Base-by-base conservation (phyloP, 2,329 filamentous ascomycete species). In the Diaporthe sp. region DNA sequence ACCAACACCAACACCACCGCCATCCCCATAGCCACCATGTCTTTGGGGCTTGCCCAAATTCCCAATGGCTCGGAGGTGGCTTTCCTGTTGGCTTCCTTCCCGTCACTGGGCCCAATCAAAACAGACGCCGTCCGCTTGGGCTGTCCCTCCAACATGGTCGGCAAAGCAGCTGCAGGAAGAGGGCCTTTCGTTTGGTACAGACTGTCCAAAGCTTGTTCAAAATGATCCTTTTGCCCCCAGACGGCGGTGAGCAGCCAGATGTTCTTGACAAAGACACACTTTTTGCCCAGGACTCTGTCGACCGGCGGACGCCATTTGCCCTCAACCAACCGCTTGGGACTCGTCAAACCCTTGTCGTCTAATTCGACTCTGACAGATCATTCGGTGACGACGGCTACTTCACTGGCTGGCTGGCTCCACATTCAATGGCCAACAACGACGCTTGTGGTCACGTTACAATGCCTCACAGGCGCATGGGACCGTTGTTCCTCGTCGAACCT, bases 361-460 rank as follows among this genome's bases (percentile, higher is more conserved):
- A 44, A 65, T 55, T 55, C 71, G 49, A 55, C 46, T 44, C 12
- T 3, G 58, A 55, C 17, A 17, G 39, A 28, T 44, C 34, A 62
- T 55, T 46, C 15, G 65, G 65, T 42, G 22, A 55, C 22, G 49
- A 37, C 25, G 49, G 22, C 34, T 70, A 70, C 49, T 55, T 55
- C 44, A 51, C 62, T 70, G 49, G 37, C 65, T 55, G 65, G 42
- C 25, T 42, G 58, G 58, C 46, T 31, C 44, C 71, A 44, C 49
- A 55, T 65, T 37, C 49, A 57, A 73, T 57, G 58, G 71, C 25
- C 71, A 51, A 73, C 58, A 65, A 57, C 71, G 34, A 65, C 49
- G 31, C 46, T 57, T 70, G 71, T 55, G 42, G 71, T 55, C 71
- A 72, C 67, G 73, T 72, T 75, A 58, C 73, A 65, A 62, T 53